Conservation (phyloP, 2,329 filamentous ascomycete species). For the Coccinonectria pachysandricola region DNA sequence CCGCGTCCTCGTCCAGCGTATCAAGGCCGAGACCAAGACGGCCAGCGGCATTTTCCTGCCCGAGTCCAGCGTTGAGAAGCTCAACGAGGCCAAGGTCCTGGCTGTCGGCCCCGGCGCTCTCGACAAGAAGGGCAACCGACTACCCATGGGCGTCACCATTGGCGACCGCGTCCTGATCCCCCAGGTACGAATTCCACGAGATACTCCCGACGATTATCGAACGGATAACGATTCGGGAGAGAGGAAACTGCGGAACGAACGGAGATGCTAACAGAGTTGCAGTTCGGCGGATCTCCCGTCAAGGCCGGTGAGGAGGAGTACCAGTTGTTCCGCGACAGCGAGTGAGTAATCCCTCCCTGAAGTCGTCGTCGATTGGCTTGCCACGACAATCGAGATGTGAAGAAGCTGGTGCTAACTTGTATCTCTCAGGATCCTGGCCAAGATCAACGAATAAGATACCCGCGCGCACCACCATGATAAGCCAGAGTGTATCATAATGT, state of each 20-base stretch:
- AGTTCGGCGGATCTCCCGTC: slow-evolving; percentile 90
- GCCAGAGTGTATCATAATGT: slow-evolving; percentile 26
- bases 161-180: slow-evolving; percentile 96
- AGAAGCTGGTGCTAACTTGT: too few species aligned
- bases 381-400: too few species aligned
- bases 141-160: slow-evolving; percentile 69
- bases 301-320: slow-evolving; percentile 98
- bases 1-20: slow-evolving; percentile 93
- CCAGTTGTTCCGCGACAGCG: slow-evolving; percentile 91
- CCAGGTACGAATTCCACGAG: slow-evolving; percentile 60
- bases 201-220: neutral
- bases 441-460: slow-evolving; percentile 80
- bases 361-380: too few species aligned
- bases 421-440: slow-evolving; percentile 88
- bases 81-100: slow-evolving; percentile 94
- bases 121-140: slow-evolving; percentile 80
- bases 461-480: slow-evolving; percentile 10
- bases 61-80: slow-evolving; percentile 92
- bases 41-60: slow-evolving; percentile 95
- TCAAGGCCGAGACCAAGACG: slow-evolving; percentile 96
- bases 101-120: slow-evolving; percentile 85
- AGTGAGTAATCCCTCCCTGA: too few species aligned
- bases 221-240: neutral
- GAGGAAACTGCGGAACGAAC: neutral
- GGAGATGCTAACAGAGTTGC: slow-evolving; percentile 19